Base-by-base conservation (phyloP, 1,284 basidiomycete species). In the Sanguinoderma infundibulare region DNA sequence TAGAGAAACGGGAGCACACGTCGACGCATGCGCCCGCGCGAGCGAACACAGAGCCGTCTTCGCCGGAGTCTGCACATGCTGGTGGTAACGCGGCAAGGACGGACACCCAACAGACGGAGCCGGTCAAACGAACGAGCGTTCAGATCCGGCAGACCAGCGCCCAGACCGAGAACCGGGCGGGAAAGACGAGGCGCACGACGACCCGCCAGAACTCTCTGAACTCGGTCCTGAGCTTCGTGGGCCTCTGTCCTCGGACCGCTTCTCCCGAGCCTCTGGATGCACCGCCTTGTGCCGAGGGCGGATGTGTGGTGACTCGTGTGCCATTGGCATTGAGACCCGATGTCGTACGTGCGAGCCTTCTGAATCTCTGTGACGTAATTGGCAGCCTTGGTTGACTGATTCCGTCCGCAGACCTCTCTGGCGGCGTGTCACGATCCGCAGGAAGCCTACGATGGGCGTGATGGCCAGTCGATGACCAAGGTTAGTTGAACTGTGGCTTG, bases 401-500 rank as follows among this genome's bases (percentile, higher is more conserved):
- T 12, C 6, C 35, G 3, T 20, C 0, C 5, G 36, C 14, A 65
- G 63, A 20, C 61, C 12, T 62, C 60, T 28, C 24, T 65, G n/a
- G 14, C 57, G 3, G 60, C 63, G 5, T 57, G 57, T 32, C 53
- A 55, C 4, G 63, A 65, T 34, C 38, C 20, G 3, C 49, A 65
- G 20, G 20, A 46, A 14, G 52, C 58, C 5, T 65, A 53, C 28
- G 63, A 65, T 5, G 55, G 55, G 10, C 38, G 32, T 1, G 35
- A 32, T 22, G 60, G 63, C 3, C 17, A 42, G 17, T 51, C 60
- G 9, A 65, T 65, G 63, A 65, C 63, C 6, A 56, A 49, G 55
- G 63, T 55, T 17, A 26, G 9, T 44, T 9, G 50, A 30, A 35
- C 20, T 12, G 14, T 12, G 20, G 14, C 42, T 5, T 1, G 7